Evolutionary conservation across 495 filamentous ascomycete species (phyloP), one percentile per base, ranked within the genome.

Genomic region (Apiosordaria backusii): DNA sequence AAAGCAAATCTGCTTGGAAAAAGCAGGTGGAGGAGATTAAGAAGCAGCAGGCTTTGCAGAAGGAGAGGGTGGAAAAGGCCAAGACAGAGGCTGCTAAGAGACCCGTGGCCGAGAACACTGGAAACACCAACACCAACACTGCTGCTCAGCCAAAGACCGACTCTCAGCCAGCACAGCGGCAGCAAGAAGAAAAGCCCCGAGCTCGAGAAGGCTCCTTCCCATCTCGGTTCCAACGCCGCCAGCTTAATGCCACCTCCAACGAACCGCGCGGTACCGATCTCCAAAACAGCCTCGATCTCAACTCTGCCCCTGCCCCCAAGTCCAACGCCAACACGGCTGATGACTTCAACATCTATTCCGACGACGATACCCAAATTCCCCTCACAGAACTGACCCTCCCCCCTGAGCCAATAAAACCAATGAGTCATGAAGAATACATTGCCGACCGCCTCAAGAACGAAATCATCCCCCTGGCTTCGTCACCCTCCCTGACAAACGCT

Each of bases 391-490:
- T 68, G 0, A 24, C 57, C 52, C 24, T 72, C 4, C 72, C 74
- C 18, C 60, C 64, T 1, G 72, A 80, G 63, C 75, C 76, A 19
- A 21, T 64, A 15, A 77, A 74, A 26, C 85, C 86, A 4, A 70
- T 84, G 7, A 81, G 83, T 0, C 90, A 89, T 68, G 76, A 89
- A 64, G 86, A 92, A 60, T 92, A 79, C 68, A 87, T 90, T 35
- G 73, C 75, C n/a, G 68, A 77, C 9, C 81, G 80, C 22, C 87
- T 94, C 65, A 62, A 80, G 66, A 79, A 82, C n/a, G 86, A 90
- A 53, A 78, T 82, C 18, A 75, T 96, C 10, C 89, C 2, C 76
- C 82, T 2, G 93, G 93, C 9, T 87, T 92, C 71, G 79, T 81
- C 3, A 77, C 74, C 21, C 85, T 97, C 61, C 76, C 72, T 7